Evolutionary conservation across 2,329 filamentous ascomycete genomes (phyloP).

Genomic region (Pezizomycotina sp.): DNA sequence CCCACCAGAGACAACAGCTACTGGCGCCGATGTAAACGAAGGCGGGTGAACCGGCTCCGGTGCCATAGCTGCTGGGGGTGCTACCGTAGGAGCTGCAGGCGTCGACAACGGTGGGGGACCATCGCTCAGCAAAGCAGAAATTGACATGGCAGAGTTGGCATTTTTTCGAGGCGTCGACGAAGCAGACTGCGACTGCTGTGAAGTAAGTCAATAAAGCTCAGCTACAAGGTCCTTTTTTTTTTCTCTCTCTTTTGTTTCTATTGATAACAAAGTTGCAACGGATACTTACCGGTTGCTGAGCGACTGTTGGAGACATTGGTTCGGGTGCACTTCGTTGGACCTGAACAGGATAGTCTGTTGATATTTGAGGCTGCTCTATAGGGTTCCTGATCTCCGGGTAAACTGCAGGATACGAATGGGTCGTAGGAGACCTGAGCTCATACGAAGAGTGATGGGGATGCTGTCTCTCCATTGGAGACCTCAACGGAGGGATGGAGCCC

Average conservation of each 20-base stretch:
- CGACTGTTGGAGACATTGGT: background rate
- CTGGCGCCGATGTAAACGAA: conserved; percentile 12
- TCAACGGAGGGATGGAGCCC: conserved; percentile 16
- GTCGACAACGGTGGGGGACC: conserved; percentile 6
- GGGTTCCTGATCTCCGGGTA: conserved; percentile 15
- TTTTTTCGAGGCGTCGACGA: conserved; percentile 15
- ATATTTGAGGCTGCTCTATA: conserved; percentile 10
- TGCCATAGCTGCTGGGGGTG: background rate
- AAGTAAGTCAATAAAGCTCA: too few relatives aligned
- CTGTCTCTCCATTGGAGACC: conserved; percentile 15
- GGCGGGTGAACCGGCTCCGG: conserved; percentile 1
- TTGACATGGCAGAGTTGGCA: conserved; percentile 15
- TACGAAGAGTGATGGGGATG: conserved; percentile 12
- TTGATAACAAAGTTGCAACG: background rate
- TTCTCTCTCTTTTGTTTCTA: background rate
- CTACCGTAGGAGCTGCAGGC: background rate
- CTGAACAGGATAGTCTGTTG: conserved; percentile 11
- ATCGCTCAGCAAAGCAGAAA: conserved; percentile 13
- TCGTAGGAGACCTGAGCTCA: conserved; percentile 15
- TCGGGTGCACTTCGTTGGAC: conserved; percentile 7
- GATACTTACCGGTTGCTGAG: conserved; percentile 11
- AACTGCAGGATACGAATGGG: conserved; percentile 14
- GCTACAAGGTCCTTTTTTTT: conserved; percentile 8
- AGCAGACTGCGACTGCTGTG: too few relatives aligned
- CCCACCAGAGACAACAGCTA: too few relatives aligned